These are phyloP conservation scores for Lachnellula cervina DNA, from an alignment of 2,329 filamentous ascomycete genomes.

Conservation along the genomic window DNA sequence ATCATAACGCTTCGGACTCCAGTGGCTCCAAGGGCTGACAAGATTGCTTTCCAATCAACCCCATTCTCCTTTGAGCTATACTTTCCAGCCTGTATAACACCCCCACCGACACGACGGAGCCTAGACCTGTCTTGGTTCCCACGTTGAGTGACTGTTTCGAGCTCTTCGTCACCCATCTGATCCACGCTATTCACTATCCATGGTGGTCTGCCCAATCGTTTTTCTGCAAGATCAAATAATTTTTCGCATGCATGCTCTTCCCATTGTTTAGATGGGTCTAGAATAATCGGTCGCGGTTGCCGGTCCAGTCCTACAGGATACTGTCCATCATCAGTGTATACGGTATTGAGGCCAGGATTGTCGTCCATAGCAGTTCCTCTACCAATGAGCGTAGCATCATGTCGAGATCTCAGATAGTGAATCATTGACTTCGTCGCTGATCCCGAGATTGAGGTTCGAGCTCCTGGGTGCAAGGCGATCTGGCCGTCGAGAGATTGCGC, in stretches of 20 bases:
- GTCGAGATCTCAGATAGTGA: slow-evolving; percentile 76
- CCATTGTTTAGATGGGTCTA: slow-evolving; percentile 80
- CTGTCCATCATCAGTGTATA: slow-evolving; percentile 50
- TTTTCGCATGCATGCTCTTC: slow-evolving; percentile 25
- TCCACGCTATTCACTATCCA: slow-evolving; percentile 35
- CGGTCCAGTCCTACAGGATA: slow-evolving; percentile 36
- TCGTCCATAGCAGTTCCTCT: slow-evolving; percentile 81
- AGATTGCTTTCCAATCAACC: slow-evolving; percentile 17
- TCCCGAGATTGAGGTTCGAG: slow-evolving; percentile 80
- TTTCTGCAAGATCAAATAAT: slow-evolving; percentile 12
- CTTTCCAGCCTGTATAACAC: slow-evolving; percentile 4
- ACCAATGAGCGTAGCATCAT: slow-evolving; percentile 82
- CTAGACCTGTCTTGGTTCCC: background rate
- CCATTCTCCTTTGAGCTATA: slow-evolving; percentile 1
- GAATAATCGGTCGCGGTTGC: slow-evolving; percentile 76
- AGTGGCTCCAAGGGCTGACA: slow-evolving; percentile 8
- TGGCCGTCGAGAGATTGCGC: slow-evolving; percentile 84
- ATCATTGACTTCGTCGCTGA: slow-evolving; percentile 86
- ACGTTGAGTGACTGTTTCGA: background rate
- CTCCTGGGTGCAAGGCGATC: slow-evolving; percentile 46
- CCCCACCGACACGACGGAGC: slow-evolving; percentile 10
- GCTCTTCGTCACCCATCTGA: background rate
- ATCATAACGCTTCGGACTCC: slow-evolving; percentile 75
- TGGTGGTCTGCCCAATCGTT: slow-evolving; percentile 47
- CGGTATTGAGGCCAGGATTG: slow-evolving; percentile 79